A percentile compares a stretch with the other conserved stretches of the same genome.
phyloP scores from a whole-genome alignment of 352 stramenopile species.

The Globisporangium heterothallicum region DNA sequence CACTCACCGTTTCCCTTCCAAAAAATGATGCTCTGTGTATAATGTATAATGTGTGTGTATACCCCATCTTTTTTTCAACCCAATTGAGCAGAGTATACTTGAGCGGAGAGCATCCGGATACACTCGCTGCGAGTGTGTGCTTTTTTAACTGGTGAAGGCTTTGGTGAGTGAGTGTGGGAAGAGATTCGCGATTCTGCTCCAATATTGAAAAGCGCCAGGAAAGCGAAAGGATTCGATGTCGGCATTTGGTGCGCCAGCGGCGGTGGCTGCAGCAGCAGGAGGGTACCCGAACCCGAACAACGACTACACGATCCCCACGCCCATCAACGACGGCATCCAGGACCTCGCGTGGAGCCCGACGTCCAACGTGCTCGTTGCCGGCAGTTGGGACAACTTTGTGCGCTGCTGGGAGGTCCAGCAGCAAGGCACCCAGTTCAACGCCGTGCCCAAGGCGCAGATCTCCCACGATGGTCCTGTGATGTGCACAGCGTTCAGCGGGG shows the following conservation, averaged over 20 bases:
- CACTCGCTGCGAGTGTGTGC: no score
- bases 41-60: no score
- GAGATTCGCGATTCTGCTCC: no score
- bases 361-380: constrained; percentile 67
- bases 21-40: no score
- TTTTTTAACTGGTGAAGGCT: no score
- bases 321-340: constrained; percentile 67
- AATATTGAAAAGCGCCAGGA: neutral
- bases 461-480: constrained; percentile 89
- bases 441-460: constrained; percentile 77
- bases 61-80: no score
- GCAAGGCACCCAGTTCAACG: constrained; percentile 63
- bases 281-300: constrained; percentile 70
- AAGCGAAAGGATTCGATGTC: constrained; percentile 16
- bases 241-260: constrained; percentile 43
- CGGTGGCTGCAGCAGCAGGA: constrained; percentile 22
- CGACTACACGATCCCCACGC: constrained; percentile 68
- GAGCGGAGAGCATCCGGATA: no score
- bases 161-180: no score
- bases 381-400: constrained; percentile 81
- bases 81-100: no score
- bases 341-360: constrained; percentile 74
- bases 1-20: no score
- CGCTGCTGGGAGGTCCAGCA: constrained; percentile 83
- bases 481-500: constrained; percentile 86